Evolutionary conservation across 805 yeast species (phyloP).

Genomic region (Zygoascus ofunaensis): DNA sequence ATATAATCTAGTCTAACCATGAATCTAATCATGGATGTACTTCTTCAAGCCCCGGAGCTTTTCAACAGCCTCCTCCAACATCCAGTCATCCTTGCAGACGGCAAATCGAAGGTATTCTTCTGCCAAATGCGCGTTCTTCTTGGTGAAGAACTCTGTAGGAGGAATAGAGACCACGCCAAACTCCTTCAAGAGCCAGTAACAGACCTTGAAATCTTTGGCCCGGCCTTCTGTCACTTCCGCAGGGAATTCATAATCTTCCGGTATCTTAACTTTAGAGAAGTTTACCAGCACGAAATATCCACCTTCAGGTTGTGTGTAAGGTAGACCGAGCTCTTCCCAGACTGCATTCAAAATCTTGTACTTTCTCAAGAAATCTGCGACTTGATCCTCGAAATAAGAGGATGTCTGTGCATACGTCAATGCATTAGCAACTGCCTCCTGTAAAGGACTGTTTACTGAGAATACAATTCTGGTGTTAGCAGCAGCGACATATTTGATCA

Average conservation of each 20-base stretch:
- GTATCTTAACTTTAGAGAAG: slow-evolving; percentile 72
- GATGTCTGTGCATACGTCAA: slow-evolving; percentile 50
- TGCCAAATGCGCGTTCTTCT: slow-evolving; percentile 61
- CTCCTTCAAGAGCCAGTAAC: slow-evolving; percentile 88
- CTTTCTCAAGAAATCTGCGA: slow-evolving; percentile 59
- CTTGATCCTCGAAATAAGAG: slow-evolving; percentile 62
- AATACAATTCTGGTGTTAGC: slow-evolving; percentile 96
- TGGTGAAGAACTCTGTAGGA: slow-evolving; percentile 85
- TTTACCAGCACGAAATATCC: slow-evolving; percentile 89
- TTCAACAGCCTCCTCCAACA: slow-evolving; percentile 72
- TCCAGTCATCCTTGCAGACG: slow-evolving; percentile 83
- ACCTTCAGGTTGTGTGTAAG: slow-evolving; percentile 88
- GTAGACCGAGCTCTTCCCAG: slow-evolving; percentile 79
- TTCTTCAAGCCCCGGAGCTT: slow-evolving; percentile 63
- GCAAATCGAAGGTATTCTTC: slow-evolving; percentile 89
- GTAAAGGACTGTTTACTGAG: slow-evolving; percentile 82
- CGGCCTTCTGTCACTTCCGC: slow-evolving; percentile 48
- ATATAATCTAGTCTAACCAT: too few species aligned
- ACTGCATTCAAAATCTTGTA: slow-evolving; percentile 63
- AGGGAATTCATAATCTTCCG: slow-evolving; percentile 64
- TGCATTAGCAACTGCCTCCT: slow-evolving; percentile 83
- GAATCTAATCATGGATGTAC: slow-evolving; percentile 36
- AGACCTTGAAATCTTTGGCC: slow-evolving; percentile 79
- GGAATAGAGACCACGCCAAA: slow-evolving; percentile 95
- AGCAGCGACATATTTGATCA: slow-evolving; percentile 68